phyloP scores from a whole-genome alignment of 331 rosid species.

The Ulmus americana region DNA sequence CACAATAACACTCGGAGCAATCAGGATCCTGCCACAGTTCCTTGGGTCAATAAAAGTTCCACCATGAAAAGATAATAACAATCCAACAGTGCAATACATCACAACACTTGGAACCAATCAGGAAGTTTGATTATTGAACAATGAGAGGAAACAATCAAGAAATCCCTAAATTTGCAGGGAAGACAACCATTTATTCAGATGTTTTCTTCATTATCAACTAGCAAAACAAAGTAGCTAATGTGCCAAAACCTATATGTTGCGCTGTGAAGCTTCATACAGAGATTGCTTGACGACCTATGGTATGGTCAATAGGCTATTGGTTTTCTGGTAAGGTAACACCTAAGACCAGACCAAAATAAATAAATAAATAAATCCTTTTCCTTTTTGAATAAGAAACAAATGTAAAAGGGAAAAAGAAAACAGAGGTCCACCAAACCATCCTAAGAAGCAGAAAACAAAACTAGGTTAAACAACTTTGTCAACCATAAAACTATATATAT shows the following conservation, averaged over 20 bases:
- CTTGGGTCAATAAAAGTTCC: conserved; percentile 23
- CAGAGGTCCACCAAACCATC: no score
- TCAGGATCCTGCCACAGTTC: conserved; percentile 54
- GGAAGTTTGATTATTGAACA: not conserved
- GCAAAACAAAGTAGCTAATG: not conserved
- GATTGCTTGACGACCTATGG: not conserved
- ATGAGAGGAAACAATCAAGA: not conserved
- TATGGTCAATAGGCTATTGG: not conserved
- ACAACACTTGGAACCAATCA: not conserved
- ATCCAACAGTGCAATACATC: not conserved
- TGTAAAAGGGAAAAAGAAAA: no score
- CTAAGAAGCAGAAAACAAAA: no score
- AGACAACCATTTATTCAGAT: not conserved
- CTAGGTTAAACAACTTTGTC: no score
- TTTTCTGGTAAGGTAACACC: not conserved
- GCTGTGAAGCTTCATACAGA: not conserved
- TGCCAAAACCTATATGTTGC: not conserved
- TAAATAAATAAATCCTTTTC: no score
- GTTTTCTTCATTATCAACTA: not conserved
- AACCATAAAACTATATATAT: no score
- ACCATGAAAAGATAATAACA: conserved; percentile 11
- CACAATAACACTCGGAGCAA: conserved; percentile 55
- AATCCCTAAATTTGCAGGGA: not conserved
- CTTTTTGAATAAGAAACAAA: no score
- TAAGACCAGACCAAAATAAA: no score